Conservation (phyloP, 495 filamentous ascomycete genomes). For the Aspergillus mulundensis region DNA sequence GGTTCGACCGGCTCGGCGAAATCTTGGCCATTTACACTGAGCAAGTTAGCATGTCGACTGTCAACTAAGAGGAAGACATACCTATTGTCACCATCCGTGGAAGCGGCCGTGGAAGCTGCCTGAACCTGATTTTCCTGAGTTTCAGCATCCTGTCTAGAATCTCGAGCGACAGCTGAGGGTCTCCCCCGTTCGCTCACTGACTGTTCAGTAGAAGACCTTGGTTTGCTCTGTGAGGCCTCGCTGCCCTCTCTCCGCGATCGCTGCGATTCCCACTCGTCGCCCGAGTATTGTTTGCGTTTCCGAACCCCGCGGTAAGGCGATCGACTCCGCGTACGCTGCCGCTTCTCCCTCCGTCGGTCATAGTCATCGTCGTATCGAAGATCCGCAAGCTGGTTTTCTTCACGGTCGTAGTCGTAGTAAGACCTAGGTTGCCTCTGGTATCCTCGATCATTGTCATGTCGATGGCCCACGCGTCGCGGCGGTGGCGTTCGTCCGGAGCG, state of each 20-base stretch:
- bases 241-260: constrained; percentile 19
- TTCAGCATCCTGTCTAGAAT: constrained; percentile 63
- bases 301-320: constrained; percentile 43
- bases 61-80: constrained; percentile 27
- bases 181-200: constrained; percentile 66
- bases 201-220: constrained; percentile 49
- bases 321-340: constrained; percentile 63
- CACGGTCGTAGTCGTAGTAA: constrained; percentile 67
- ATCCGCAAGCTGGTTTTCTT: constrained; percentile 40
- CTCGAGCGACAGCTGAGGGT: constrained; percentile 50
- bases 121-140: constrained; percentile 57
- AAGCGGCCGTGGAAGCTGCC: constrained; percentile 32
- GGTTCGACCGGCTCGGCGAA: constrained; percentile 36
- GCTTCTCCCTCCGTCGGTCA: constrained; percentile 56
- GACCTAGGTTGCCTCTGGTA: constrained; percentile 35
- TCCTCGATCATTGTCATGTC: constrained; percentile 35
- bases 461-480: constrained; percentile 34
- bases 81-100: constrained; percentile 32
- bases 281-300: constrained; percentile 41
- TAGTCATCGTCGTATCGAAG: constrained; percentile 56
- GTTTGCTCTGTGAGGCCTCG: constrained; percentile 20
- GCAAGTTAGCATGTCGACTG: neutral
- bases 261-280: constrained; percentile 31
- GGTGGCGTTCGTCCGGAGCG: constrained; percentile 43
- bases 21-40: constrained; percentile 13